Base-by-base conservation (phyloP, 805 yeast species). In the Candida nemodendra region DNA sequence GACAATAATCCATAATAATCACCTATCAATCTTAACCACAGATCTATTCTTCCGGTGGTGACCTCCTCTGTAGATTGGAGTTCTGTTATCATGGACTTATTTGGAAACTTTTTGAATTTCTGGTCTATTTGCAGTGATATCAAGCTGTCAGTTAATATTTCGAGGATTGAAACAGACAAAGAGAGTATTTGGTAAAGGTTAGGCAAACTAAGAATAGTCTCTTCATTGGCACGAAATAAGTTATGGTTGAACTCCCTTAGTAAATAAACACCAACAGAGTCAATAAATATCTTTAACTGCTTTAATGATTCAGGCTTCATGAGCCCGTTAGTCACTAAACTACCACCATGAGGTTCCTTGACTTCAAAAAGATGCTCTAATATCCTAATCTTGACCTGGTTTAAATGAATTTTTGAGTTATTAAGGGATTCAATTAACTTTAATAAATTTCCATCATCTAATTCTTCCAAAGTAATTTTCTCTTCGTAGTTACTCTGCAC, bases 21-120 rank as follows among this genome's bases (percentile, higher is more conserved):
- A 2, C 62, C 60, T n/a, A 73, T 47, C 11, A 68, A 32, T 1
- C 45, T 37, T 2, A 56, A 40, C 90, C 90, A 83, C 29, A 69
- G 64, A 2, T 57, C 50, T 4, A 81, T 54, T 38, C 77, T 66
- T 16, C 62, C 68, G 5, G 63, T 61, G 0, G 79, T 36, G 24
- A 62, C 60, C 14, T 61, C 56, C 31, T 71, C 61, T 11, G 62
- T 64, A 3, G 66, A 53, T n/a, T 67, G 65, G 3, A 67, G 40
- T 4, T 67, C 71, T 4, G 39, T 42, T 1, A 44, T 15, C 4
- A 38, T 29, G 5, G 48, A 25, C 33, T 49, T 56, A 17, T 38
- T 44, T 5, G 42, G 45, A 2, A 37, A 24, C 30, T 50, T 56
- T 30, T 47, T 58, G 5, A 48, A 31, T 26, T 52, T 58, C 16